These are phyloP conservation scores for Aspergillus carlsbadensis DNA, from an alignment of 495 filamentous ascomycete genomes.

Conservation along the genomic window DNA sequence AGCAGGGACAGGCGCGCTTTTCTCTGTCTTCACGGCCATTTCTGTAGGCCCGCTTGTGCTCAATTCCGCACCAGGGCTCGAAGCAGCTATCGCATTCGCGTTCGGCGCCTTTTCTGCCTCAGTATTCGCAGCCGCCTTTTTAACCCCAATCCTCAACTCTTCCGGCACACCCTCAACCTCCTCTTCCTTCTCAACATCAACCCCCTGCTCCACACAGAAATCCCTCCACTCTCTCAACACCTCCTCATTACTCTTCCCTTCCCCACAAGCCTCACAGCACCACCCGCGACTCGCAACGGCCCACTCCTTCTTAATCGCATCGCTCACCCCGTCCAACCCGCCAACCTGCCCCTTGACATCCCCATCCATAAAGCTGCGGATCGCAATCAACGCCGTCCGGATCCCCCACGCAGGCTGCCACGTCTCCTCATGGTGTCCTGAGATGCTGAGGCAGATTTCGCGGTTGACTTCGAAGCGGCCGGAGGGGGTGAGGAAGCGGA, in stretches of 20 bases:
- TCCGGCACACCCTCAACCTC: constrained; percentile 43
- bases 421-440: constrained; percentile 93
- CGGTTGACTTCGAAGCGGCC: constrained; percentile 96
- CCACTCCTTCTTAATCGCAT: constrained; percentile 59
- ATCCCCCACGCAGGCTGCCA: constrained; percentile 99
- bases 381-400: constrained; percentile 56
- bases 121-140: too few relatives aligned
- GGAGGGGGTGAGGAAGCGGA: constrained; percentile 90
- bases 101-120: constrained; percentile 27
- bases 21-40: too few relatives aligned
- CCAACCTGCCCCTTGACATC: constrained; percentile 74
- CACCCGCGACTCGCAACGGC: constrained; percentile 61
- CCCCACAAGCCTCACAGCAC: constrained; percentile 64
- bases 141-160: constrained; percentile 48
- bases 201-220: constrained; percentile 51
- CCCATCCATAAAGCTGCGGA: constrained; percentile 52
- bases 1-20: not conserved
- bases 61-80: constrained; percentile 3
- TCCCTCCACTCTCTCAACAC: constrained; percentile 67
- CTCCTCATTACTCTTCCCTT: constrained; percentile 65
- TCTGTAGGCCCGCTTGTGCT: not conserved
- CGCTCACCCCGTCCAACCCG: constrained; percentile 68
- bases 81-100: constrained; percentile 36
- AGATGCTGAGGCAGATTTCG: constrained; percentile 93
- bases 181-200: constrained; percentile 38